Evolutionary conservation across 2,329 filamentous ascomycete genomes (phyloP), one percentile per base, ranked within the genome.

Genomic region (Colletotrichum lini): DNA sequence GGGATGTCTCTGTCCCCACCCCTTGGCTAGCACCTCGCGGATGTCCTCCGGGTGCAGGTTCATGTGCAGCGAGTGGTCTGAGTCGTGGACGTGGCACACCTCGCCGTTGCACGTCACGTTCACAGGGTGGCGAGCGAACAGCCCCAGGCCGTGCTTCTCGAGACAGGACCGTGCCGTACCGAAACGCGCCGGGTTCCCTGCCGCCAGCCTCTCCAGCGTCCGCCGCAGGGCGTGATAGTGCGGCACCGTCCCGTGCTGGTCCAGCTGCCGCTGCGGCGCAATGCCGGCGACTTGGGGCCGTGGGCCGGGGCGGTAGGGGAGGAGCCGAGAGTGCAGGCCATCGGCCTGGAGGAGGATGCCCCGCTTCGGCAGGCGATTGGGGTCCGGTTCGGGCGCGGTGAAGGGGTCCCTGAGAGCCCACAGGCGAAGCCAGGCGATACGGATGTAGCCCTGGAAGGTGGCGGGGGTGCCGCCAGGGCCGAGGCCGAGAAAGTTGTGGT

Each of bases 391-490:
- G 0, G 90, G 88, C 0, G 92, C 86, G 26, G 79, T 82, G 76
- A 93, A 90, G n/a, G 93, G 92, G 76, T 96, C 87, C 7, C 90
- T 88, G 5, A 96, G 85, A 45, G 89, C 88, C 84, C 94, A 91
- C 57, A 95, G 82, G 13, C 92, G 90, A 59, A 96, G 88, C 80
- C 90, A 89, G 73, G 91, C 92, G 80, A 96, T 91, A 66, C 89
- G 88, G 35, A 94, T 82, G 80, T 96, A 97, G 74, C 94, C 94
- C 6, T 82, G 74, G 52, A 93, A 88, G 0, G 92, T 96, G 3
- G 91, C 87, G 0, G 94, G 93, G 0, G 93, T 96, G 70, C 94
- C 94, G 30, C 94, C 94, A 0, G 93, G 94, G 0, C 94, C 94
- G 23, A 97, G 89, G 49, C 88, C 88, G 73, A 96, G 84, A 81